phyloP scores from a whole-genome alignment of 1,284 basidiomycete species.

The Cutaneotrichosporon curvatum region DNA sequence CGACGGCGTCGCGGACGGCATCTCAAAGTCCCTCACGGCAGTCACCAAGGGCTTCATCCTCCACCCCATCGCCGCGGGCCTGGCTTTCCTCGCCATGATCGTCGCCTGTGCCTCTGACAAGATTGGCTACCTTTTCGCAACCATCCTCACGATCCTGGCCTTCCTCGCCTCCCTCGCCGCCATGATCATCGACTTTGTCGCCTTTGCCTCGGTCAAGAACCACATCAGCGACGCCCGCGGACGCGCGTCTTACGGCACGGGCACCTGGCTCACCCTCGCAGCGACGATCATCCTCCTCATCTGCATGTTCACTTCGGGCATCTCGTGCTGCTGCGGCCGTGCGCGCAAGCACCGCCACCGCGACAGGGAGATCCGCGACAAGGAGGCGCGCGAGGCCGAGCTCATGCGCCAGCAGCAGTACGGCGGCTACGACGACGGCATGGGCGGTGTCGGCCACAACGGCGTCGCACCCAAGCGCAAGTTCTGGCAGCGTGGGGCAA shows the following conservation, averaged over 20 bases:
- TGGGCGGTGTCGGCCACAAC: background rate
- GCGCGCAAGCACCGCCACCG: slow-evolving; percentile 13
- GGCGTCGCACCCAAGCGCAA: background rate
- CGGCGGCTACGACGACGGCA: background rate
- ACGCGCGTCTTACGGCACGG: slow-evolving; percentile 24
- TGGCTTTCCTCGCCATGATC: slow-evolving; percentile 37
- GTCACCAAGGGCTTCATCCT: slow-evolving; percentile 39
- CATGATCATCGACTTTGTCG: slow-evolving; percentile 38
- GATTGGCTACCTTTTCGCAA: slow-evolving; percentile 40
- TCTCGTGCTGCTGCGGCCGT: slow-evolving; percentile 28
- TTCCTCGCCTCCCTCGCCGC: slow-evolving; percentile 40
- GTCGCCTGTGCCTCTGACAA: slow-evolving; percentile 34
- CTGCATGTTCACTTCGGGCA: slow-evolving; percentile 28
- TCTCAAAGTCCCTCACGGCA: slow-evolving; percentile 12
- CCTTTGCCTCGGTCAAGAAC: slow-evolving; percentile 30
- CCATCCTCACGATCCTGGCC: slow-evolving; percentile 32
- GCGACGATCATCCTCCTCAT: slow-evolving; percentile 38
- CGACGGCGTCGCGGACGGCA: background rate
- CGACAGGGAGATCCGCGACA: background rate
- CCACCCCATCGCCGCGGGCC: slow-evolving; percentile 38
- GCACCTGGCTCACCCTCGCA: slow-evolving; percentile 37
- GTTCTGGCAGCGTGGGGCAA: slow-evolving; percentile 2
- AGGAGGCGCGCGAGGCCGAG: background rate
- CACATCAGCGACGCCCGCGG: slow-evolving; percentile 25
- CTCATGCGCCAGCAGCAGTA: background rate